Base-by-base conservation (phyloP, 768 basidiomycete species). In the Tricholoma furcatifolium region DNA sequence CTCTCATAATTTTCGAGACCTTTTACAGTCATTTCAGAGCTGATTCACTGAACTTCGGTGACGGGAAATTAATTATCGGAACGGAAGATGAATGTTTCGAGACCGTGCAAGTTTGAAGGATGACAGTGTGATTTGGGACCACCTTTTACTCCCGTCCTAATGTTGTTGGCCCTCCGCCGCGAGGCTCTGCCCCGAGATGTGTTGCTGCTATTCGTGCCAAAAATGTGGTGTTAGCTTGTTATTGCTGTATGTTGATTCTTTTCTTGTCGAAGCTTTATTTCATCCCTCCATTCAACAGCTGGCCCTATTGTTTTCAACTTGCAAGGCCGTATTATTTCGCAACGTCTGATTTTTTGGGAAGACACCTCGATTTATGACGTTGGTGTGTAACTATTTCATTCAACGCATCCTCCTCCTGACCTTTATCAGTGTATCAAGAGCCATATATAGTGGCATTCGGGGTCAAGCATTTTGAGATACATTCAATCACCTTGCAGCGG, bases 371-470 rank as follows among this genome's bases (percentile, higher is more conserved):
- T 55, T 23, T 36, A 51, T 14, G 31, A 41, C 7, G 45, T 50
- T n/a, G 52, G 60, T 59, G 34, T 14, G 59, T 44, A 10, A 14
- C 43, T 27, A 31, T 9, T 11, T 45, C 18, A 7, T 1, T 21
- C 6, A 6, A 1, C n/a, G 1, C 2, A 15, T n/a, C 7, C 21
- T 21, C 9, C 18, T 24, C 11, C 20, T 39, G 27, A 57, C 27
- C 10, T 12, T 30, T 2, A 24, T 15, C 62, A 91, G 89, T 85
- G 2, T 74, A 90, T 23, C 84, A 84, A 60, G 88, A 86, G 65
- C 89, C 90, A 1, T 91, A 88, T 62, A 79, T 92, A 20, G 72
- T 92, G 42, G 90, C 85, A 1, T 88, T 92, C 64, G 86, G 88
- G 59, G 78, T 83, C 7, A 83, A 79, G 7, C 89, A 87, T 58